These are phyloP conservation scores for Inga leiocalycina DNA, from an alignment of 306 rosid genomes.

Conservation along the genomic window DNA sequence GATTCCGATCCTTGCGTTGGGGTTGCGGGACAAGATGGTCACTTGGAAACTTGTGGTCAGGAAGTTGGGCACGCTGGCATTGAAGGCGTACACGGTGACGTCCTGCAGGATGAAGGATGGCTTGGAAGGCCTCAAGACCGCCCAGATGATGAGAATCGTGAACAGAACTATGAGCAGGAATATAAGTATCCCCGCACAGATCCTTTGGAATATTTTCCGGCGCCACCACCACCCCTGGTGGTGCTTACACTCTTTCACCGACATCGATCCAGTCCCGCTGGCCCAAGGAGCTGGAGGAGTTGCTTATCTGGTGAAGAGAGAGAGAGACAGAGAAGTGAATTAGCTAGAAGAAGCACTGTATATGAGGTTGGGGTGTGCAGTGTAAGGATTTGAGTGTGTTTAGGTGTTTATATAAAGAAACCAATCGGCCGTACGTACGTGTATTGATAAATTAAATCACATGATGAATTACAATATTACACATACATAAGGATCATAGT, in stretches of 20 bases:
- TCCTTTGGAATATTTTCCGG: background rate
- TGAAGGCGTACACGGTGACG: conserved; percentile 87
- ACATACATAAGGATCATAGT: background rate
- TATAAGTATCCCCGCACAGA: conserved; percentile 46
- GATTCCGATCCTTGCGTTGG: conserved; percentile 77
- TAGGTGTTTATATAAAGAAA: background rate
- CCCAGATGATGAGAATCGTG: conserved; percentile 72
- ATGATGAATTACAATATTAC: too few relatives aligned
- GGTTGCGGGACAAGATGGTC: conserved; percentile 78
- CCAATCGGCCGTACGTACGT: background rate
- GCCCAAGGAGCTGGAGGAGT: background rate
- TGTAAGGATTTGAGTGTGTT: background rate
- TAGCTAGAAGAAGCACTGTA: background rate
- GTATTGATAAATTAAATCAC: background rate
- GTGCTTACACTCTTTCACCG: conserved; percentile 60
- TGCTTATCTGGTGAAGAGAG: background rate
- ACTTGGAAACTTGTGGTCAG: conserved; percentile 75
- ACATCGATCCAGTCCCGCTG: conserved; percentile 33
- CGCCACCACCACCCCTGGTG: conserved; percentile 42
- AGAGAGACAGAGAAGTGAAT: background rate
- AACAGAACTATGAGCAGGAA: conserved; percentile 61
- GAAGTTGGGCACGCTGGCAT: conserved; percentile 65
- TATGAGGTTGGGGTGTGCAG: background rate
- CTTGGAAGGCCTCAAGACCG: conserved; percentile 67
- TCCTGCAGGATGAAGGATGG: conserved; percentile 85